Base-by-base conservation (phyloP, 2,329 filamentous ascomycete genomes). In the Rutstroemia sp. region DNA sequence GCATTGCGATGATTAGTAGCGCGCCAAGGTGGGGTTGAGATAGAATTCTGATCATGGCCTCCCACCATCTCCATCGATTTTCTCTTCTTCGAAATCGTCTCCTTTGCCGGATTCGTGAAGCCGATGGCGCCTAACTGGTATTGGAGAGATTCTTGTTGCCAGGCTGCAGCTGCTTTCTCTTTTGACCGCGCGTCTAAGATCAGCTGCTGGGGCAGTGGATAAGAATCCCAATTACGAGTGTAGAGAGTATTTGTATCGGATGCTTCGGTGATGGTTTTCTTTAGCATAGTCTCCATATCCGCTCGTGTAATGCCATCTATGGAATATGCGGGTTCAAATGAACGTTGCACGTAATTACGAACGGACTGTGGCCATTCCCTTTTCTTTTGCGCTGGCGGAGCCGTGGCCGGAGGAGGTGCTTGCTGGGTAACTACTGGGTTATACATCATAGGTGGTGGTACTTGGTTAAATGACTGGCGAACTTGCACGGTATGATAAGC, bases 281-380 rank as follows among this genome's bases (percentile, higher is more conserved):
- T 96, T 61, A 99, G 76, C 68, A 91, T 95, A 58, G 78, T 76
- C 71, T 96, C 88, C 78, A 96, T 87, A 57, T 95, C 90, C 53
- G 78, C 67, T 53, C 81, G 80, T 51, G 75, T 71, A 47, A 92
- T 81, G 40, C 80, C 78, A 5, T 79, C 67, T 60, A 88, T 79
- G 62, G 84, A 76, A 68, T 91, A 88, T 57, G 84, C 81, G 25
- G 83, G 81, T 51, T 88, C 83, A 70, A 97, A 97, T 25, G 91
- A 92, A 67, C 91, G 85, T 67, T 91, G 87, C 34, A 97, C 92
- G 73, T 96, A 97, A 63, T 80, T 78, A 65, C 91, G 88, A 58
- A 97, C 89, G n/a, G 86, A 82, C 45, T 82, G 76, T 34, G 91
- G 86, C 86, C 90, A 97, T 64, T 87, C 83, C 65, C 87, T 84